Evolutionary conservation across 2,329 filamentous ascomycete genomes (phyloP).

Genomic region (Monosporascus sp.): DNA sequence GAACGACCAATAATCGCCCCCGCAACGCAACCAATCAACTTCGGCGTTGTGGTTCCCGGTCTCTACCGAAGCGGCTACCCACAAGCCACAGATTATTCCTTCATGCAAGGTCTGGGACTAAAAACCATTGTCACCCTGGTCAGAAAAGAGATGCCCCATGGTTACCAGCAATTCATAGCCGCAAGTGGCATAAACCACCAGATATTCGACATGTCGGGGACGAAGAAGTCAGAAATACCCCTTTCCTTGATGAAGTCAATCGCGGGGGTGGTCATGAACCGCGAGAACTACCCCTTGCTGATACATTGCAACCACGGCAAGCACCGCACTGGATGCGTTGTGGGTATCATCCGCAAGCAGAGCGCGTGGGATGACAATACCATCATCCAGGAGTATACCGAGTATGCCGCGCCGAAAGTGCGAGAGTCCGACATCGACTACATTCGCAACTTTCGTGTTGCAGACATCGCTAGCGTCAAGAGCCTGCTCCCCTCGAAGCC

Average conservation of each 20-base stretch:
- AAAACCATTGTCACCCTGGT: constrained; percentile 74
- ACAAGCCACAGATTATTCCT: constrained; percentile 61
- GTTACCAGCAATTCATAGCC: constrained; percentile 57
- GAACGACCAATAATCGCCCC: constrained; percentile 7
- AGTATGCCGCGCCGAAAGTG: constrained; percentile 56
- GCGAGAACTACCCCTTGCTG: constrained; percentile 70
- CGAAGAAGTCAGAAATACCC: constrained; percentile 73
- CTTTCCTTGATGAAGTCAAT: constrained; percentile 64
- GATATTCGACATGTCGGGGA: constrained; percentile 76
- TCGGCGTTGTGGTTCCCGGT: constrained; percentile 66
- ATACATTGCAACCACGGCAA: constrained; percentile 94
- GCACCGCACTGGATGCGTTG: constrained; percentile 88
- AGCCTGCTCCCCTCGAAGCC: neutral
- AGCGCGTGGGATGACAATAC: constrained; percentile 59
- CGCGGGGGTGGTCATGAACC: constrained; percentile 65
- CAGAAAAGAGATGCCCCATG: constrained; percentile 51
- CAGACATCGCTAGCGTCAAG: constrained; percentile 21
- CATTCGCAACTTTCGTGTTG: constrained; percentile 44
- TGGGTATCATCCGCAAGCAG: constrained; percentile 71
- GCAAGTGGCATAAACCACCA: constrained; percentile 65
- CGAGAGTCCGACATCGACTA: constrained; percentile 57
- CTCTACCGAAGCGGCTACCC: constrained; percentile 84
- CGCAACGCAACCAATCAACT: constrained; percentile 56
- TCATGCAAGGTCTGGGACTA: constrained; percentile 61
- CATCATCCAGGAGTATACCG: constrained; percentile 68